A percentile compares a stretch with the other conserved stretches of the same genome.
These are phyloP conservation scores for Podospora pseudopauciseta DNA, from an alignment of 495 filamentous ascomycete species.

Conservation along the genomic window DNA sequence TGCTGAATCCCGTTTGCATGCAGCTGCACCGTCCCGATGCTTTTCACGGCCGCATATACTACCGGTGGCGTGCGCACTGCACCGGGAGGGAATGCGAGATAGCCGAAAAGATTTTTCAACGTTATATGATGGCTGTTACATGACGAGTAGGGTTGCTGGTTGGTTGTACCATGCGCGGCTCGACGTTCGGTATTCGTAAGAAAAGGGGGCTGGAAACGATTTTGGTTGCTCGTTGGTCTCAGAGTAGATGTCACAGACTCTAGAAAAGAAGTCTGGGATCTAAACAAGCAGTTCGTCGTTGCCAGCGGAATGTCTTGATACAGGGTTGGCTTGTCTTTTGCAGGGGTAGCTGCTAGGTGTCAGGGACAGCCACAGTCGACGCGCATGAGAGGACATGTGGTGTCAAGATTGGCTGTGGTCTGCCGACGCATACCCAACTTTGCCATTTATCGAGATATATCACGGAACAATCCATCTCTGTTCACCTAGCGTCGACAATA, in stretches of 20 bases:
- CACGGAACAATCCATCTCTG: neutral
- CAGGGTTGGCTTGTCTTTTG: neutral
- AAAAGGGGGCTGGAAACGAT: neutral
- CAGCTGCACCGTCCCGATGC: slow-evolving; percentile 10
- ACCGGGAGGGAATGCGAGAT: slow-evolving; percentile 9
- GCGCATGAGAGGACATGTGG: neutral
- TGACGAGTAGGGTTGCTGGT: neutral
- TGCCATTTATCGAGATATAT: neutral
- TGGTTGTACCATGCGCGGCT: neutral
- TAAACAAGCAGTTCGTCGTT: neutral
- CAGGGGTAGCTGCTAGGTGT: neutral
- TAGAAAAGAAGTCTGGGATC: slow-evolving; percentile 3
- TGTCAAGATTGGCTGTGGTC: neutral
- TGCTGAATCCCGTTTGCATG: slow-evolving; percentile 1
- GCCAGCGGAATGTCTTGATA: neutral
- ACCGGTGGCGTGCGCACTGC: slow-evolving; percentile 6
- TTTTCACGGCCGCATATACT: slow-evolving; percentile 6
- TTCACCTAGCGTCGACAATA: neutral
- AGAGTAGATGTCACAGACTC: neutral
- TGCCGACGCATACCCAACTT: neutral
- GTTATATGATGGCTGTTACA: neutral
- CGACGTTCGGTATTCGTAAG: neutral
- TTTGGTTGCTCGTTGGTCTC: neutral
- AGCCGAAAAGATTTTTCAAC: neutral
- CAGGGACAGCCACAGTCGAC: neutral